Evolutionary conservation across 495 filamentous ascomycete genomes (phyloP).

Genomic region (Bathelium albidoporum): DNA sequence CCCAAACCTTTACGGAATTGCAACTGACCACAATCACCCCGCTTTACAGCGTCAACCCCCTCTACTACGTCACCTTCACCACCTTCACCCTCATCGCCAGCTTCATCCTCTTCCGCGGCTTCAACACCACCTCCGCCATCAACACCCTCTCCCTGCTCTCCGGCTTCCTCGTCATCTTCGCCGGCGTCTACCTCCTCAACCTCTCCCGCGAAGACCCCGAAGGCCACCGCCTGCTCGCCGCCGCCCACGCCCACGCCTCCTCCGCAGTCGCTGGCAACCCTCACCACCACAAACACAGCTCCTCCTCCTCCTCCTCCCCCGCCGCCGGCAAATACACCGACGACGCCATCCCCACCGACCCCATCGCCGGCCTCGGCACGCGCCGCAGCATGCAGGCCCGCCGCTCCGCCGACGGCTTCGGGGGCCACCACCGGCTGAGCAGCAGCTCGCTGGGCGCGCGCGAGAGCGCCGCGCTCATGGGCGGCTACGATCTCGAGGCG

Average conservation of each 20-base stretch:
- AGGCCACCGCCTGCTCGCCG: too few species aligned
- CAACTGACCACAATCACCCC: constrained; percentile 3
- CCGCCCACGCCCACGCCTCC: too few species aligned
- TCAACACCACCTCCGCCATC: constrained; percentile 89
- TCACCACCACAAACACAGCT: too few species aligned
- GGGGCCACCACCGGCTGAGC: constrained; percentile 34
- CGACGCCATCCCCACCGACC: constrained; percentile 82
- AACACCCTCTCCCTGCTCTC: constrained; percentile 89
- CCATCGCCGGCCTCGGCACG: constrained; percentile 77
- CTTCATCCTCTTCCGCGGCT: constrained; percentile 94
- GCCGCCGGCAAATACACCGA: constrained; percentile 1
- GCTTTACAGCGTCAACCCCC: constrained; percentile 73
- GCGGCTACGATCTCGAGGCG: constrained; percentile 48
- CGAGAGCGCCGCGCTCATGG: constrained; percentile 53
- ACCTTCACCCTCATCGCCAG: constrained; percentile 89
- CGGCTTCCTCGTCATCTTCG: constrained; percentile 94
- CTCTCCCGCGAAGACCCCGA: constrained; percentile 84
- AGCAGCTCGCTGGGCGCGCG: constrained; percentile 40
- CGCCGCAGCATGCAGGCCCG: constrained; percentile 85
- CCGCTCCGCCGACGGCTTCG: constrained; percentile 47
- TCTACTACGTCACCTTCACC: constrained; percentile 99
- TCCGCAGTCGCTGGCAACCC: too few species aligned
- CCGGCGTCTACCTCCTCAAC: constrained; percentile 93
- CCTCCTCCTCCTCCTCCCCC: constrained; percentile 45
- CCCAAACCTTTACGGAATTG: background rate